Conservation (phyloP, 2,329 filamentous ascomycete species). For the Ceratocystis destructans region DNA sequence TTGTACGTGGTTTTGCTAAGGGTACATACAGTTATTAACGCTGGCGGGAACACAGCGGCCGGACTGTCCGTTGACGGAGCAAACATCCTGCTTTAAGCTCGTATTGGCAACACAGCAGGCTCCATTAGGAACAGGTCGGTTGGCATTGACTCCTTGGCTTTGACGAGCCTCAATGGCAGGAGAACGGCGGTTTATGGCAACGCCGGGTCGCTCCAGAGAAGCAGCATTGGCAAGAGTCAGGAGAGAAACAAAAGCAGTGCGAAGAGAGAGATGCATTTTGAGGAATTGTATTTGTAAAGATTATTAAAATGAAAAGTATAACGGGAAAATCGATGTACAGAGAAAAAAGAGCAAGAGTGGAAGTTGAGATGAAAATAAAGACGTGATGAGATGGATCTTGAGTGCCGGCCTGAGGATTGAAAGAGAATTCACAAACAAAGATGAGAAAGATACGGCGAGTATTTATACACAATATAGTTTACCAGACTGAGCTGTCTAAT, state of each 20-base stretch:
- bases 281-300: not conserved
- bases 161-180: slow-evolving; percentile 18
- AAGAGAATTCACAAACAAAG: not conserved
- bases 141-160: slow-evolving; percentile 25
- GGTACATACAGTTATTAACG: slow-evolving; percentile 26
- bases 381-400: slow-evolving; percentile 3
- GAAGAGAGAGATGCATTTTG: slow-evolving; percentile 25
- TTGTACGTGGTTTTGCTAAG: too few species aligned
- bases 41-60: slow-evolving; percentile 27
- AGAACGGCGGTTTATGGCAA: slow-evolving; percentile 22
- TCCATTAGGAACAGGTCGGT: slow-evolving; percentile 27
- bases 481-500: not conserved
- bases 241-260: slow-evolving; percentile 23
- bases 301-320: not conserved
- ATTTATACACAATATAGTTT: not conserved
- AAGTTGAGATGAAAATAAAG: not conserved
- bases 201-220: not conserved
- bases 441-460: not conserved
- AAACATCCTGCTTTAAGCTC: slow-evolving; percentile 28
- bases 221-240: slow-evolving; percentile 22
- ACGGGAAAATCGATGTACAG: slow-evolving; percentile 7
- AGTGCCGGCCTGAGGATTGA: slow-evolving; percentile 15
- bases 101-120: slow-evolving; percentile 28
- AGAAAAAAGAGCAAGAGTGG: slow-evolving; percentile 8
- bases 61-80: slow-evolving; percentile 25